Conservation (phyloP, 768 basidiomycete species). For the Leccinellum luteum region DNA sequence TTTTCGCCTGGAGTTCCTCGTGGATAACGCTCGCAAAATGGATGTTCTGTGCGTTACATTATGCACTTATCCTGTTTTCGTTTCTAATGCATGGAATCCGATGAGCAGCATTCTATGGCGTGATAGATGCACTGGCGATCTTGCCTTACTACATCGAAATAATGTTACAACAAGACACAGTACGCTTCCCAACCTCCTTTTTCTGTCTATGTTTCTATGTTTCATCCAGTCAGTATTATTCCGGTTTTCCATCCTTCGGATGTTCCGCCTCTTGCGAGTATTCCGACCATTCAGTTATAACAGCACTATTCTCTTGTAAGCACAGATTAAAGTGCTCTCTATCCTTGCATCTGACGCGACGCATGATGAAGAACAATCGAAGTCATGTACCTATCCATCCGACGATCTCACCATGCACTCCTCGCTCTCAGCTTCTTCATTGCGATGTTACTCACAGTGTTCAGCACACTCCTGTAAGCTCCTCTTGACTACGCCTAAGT, state of each 20-base stretch:
- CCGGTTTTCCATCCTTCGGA: constrained; percentile 86
- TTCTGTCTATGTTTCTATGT: not conserved
- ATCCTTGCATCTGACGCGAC: not conserved
- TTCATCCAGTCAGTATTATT: constrained; percentile 70
- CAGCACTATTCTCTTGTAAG: constrained; percentile 77
- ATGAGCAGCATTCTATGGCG: constrained; percentile 70
- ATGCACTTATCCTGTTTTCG: not conserved
- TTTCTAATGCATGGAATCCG: not conserved
- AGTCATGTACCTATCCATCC: constrained; percentile 89
- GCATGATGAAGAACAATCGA: constrained; percentile 66
- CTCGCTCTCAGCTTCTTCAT: constrained; percentile 89
- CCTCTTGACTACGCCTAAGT: not conserved
- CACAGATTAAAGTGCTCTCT: constrained; percentile 7
- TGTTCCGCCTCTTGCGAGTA: constrained; percentile 84
- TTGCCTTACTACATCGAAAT: constrained; percentile 89
- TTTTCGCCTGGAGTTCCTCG: constrained; percentile 71
- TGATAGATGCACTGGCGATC: constrained; percentile 84
- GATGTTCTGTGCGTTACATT: constrained; percentile 56
- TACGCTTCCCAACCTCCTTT: constrained; percentile 34
- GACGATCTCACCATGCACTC: constrained; percentile 82
- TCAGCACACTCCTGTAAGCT: constrained; percentile 77
- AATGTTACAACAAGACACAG: constrained; percentile 80
- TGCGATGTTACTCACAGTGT: constrained; percentile 80
- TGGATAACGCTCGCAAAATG: constrained; percentile 62
- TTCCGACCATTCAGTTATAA: constrained; percentile 89